These are phyloP conservation scores for Persicaria tinctoria DNA, from an alignment of 148 eudicot species.

Conservation along the genomic window DNA sequence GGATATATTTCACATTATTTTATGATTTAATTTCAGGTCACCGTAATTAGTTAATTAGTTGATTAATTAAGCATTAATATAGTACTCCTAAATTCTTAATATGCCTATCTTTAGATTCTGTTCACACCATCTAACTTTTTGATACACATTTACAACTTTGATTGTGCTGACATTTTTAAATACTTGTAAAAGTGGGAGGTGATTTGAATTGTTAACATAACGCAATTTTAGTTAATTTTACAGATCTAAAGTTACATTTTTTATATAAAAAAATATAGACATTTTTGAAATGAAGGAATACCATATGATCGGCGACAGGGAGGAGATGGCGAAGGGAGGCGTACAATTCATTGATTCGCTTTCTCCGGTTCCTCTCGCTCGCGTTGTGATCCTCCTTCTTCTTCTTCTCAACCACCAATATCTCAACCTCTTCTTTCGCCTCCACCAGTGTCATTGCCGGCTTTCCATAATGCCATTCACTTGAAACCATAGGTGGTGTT, in stretches of 20 bases:
- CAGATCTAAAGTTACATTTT: too few relatives aligned
- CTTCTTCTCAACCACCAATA: background rate
- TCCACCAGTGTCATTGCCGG: background rate
- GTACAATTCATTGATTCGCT: constrained; percentile 28
- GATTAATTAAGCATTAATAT: too few relatives aligned
- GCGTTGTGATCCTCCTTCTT: constrained; percentile 34
- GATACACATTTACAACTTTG: too few relatives aligned
- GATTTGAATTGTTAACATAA: too few relatives aligned
- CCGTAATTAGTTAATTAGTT: background rate
- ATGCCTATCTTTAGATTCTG: background rate
- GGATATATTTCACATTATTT: background rate
- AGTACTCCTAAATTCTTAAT: background rate
- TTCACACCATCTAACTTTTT: background rate
- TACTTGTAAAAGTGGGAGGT: background rate
- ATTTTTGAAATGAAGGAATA: background rate
- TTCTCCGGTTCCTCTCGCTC: constrained; percentile 31
- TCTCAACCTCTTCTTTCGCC: background rate
- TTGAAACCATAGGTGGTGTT: background rate
- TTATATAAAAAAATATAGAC: background rate
- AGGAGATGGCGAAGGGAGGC: constrained; percentile 31
- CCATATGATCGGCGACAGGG: constrained; percentile 1
- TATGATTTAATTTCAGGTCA: background rate
- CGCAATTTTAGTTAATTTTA: too few relatives aligned
- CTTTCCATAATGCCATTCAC: too few relatives aligned
- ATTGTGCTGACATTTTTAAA: too few relatives aligned